Evolutionary conservation across 1,284 basidiomycete genomes (phyloP), one percentile per base, ranked within the genome.

Genomic region (Pseudozyma thailandica): DNA sequence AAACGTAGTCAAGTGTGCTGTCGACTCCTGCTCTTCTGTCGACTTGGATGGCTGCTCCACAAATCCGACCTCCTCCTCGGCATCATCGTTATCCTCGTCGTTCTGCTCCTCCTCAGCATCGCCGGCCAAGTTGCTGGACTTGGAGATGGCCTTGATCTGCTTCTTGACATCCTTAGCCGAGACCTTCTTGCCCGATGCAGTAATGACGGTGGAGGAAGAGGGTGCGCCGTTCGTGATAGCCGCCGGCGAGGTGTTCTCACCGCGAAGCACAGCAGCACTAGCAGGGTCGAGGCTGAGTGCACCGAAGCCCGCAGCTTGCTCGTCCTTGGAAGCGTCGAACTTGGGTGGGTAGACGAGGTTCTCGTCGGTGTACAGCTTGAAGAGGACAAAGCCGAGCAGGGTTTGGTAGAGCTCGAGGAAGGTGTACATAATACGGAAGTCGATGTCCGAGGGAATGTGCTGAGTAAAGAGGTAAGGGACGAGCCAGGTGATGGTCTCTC

Each of bases 331-430:
- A 20, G 86, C 82, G 79, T 98, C 94, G 54, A 98, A 84, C 21
- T 92, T 91, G 2, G 96, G 96, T 21, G 96, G 96, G 82, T 99
- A 99, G 33, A 94, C 89, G 38, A 98, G 87, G 74, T 92, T 92
- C 51, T 88, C 88, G 80, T 97, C 94, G n/a, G 92, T 91, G 85
- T 95, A 99, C 21, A 99, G 88, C 85, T 97, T 97, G 89, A 93
- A 99, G 80, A 97, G 90, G 13, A 94, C 91, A 79, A 98, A 99
- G 18, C 93, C 92, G 43, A 97, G 89, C 13, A 98, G 85, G 1
- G 95, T 98, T 85, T 98, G 94, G 85, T 99, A 98, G 9, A 99
- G 88, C 84, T 99, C 96, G 79, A 98, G 86, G 87, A 99, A 99
- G 12, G 96, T 98, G 74, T 97, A 85, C 91, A 99, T 96, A 54